These are phyloP conservation scores for Tritrichomonas foetus DNA, from an alignment of 208 protist genomes.

Conservation along the genomic window DNA sequence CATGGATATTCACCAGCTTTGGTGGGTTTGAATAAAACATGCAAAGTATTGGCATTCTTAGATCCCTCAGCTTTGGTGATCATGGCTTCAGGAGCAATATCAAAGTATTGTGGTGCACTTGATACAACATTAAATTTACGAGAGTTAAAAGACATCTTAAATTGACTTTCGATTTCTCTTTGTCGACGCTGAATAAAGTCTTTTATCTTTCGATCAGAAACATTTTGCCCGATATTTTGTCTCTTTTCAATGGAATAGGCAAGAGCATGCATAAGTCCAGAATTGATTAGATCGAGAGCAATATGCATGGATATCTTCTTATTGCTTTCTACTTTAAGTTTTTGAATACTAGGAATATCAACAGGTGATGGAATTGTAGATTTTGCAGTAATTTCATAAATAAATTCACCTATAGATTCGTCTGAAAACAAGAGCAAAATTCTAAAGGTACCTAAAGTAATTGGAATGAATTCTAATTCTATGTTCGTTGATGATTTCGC, in stretches of 20 bases:
- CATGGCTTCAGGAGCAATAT: background rate
- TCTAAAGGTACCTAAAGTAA: background rate
- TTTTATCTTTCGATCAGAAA: background rate
- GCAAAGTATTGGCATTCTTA: background rate
- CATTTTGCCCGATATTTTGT: background rate
- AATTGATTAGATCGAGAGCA: background rate
- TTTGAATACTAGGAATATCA: background rate
- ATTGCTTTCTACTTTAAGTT: background rate
- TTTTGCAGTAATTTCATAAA: background rate
- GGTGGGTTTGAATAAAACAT: background rate
- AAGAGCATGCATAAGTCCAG: background rate
- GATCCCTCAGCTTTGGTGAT: background rate
- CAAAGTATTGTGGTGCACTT: background rate
- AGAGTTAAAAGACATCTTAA: background rate
- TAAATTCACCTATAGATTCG: background rate
- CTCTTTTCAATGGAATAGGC: background rate
- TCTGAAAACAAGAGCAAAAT: background rate
- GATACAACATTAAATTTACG: background rate
- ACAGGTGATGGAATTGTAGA: background rate
- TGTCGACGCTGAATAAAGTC: background rate
- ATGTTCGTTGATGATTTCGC: background rate
- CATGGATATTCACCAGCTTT: conserved; percentile 4
- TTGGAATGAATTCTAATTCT: background rate
- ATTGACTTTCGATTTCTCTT: background rate
- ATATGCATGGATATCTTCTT: background rate